Percentiles rank a stretch among this genome's conserved stretches.
These are phyloP conservation scores for Pholiota conissans DNA, from an alignment of 768 basidiomycete species.

Conservation along the genomic window DNA sequence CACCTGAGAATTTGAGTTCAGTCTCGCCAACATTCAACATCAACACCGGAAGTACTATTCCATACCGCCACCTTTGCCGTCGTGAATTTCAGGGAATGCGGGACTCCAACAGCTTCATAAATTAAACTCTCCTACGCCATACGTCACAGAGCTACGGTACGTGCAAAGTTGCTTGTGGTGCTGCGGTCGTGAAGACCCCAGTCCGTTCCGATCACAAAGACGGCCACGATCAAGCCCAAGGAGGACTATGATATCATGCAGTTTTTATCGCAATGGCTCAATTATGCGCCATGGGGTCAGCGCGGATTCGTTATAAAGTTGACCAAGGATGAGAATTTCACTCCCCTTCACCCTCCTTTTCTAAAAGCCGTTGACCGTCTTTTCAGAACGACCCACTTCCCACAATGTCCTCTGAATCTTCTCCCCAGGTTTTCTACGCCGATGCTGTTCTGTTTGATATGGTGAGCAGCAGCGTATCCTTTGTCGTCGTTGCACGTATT, in stretches of 20 bases:
- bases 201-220: neutral
- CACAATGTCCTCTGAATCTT: conserved; percentile 5
- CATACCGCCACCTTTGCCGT: too few relatives aligned
- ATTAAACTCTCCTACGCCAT: too few relatives aligned
- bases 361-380: neutral
- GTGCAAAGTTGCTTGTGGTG: too few relatives aligned
- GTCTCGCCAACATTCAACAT: too few relatives aligned
- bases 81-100: too few relatives aligned
- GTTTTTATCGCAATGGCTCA: neutral
- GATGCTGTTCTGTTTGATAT: conserved; percentile 72
- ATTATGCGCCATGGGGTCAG: neutral
- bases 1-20: too few relatives aligned
- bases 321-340: neutral
- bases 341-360: neutral
- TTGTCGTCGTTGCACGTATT: neutral
- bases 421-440: conserved; percentile 37
- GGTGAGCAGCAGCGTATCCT: conserved; percentile 34
- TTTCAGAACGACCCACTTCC: neutral
- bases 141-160: too few relatives aligned
- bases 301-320: conserved; percentile 1
- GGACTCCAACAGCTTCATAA: too few relatives aligned
- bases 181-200: neutral
- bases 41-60: too few relatives aligned
- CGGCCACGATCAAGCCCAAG: neutral
- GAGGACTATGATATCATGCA: neutral